phyloP scores from a whole-genome alignment of 2,329 filamentous ascomycete species.

The Alternaria atra region DNA sequence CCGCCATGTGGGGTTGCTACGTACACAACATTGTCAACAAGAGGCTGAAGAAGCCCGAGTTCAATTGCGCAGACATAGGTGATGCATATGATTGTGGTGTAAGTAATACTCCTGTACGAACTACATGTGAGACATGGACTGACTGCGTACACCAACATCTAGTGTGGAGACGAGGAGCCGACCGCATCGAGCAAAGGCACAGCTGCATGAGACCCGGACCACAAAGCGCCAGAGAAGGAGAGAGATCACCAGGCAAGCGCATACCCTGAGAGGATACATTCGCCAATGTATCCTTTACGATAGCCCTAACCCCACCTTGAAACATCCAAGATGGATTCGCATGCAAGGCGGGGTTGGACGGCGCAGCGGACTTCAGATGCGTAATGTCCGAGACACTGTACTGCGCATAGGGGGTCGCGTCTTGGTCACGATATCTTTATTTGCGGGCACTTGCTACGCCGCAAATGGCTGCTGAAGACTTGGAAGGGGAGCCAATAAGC shows the following conservation, averaged over 20 bases:
- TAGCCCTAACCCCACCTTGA: constrained; percentile 11
- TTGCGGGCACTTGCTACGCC: constrained; percentile 13
- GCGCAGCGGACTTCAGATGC: constrained; percentile 14
- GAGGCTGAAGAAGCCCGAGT: constrained; percentile 67
- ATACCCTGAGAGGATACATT: constrained; percentile 14
- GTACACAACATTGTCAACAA: constrained; percentile 73
- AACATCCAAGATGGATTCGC: constrained; percentile 14
- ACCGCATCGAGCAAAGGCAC: constrained; percentile 23
- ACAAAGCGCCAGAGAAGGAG: constrained; percentile 19
- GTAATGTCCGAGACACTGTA: constrained; percentile 14
- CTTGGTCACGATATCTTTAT: constrained; percentile 12
- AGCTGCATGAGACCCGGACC: constrained; percentile 25
- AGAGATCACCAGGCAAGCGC: constrained; percentile 22
- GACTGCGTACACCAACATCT: background rate
- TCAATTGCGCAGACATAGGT: constrained; percentile 71
- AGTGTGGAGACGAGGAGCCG: constrained; percentile 65
- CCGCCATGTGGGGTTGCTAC: constrained; percentile 73
- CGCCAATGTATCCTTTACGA: constrained; percentile 7
- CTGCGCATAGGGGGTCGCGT: constrained; percentile 10
- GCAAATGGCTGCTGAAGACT: constrained; percentile 20
- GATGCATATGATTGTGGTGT: constrained; percentile 71
- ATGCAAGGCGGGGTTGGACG: constrained; percentile 13
- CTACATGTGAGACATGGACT: constrained; percentile 3
- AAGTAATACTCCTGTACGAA: background rate
- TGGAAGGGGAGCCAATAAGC: constrained; percentile 9